phyloP scores from a whole-genome alignment of 768 basidiomycete genomes.

The Lactarius tabidus region DNA sequence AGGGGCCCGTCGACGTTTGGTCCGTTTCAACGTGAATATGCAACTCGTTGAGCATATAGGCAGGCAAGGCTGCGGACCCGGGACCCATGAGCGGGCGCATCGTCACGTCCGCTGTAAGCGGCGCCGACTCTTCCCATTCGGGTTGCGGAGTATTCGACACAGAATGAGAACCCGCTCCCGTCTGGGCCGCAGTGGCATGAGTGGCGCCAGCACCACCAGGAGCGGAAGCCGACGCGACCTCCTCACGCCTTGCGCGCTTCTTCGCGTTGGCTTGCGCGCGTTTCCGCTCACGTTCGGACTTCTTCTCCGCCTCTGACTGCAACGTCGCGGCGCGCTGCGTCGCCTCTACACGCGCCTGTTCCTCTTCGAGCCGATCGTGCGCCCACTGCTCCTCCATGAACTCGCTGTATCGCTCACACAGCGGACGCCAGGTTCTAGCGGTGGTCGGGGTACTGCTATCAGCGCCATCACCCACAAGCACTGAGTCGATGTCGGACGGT shows the following conservation, averaged over 20 bases:
- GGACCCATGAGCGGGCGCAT: slow-evolving; percentile 16
- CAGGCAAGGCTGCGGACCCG: slow-evolving; percentile 9
- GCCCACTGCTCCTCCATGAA: slow-evolving; percentile 80
- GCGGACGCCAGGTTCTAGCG: slow-evolving; percentile 64
- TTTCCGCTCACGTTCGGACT: slow-evolving; percentile 45
- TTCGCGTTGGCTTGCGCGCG: slow-evolving; percentile 50
- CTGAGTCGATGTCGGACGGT: slow-evolving; percentile 68
- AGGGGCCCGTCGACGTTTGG: slow-evolving; percentile 25
- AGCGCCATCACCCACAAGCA: slow-evolving; percentile 39
- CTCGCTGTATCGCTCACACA: slow-evolving; percentile 80
- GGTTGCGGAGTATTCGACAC: slow-evolving; percentile 18
- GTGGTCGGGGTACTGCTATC: background rate
- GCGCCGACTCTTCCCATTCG: slow-evolving; percentile 14
- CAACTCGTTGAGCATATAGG: slow-evolving; percentile 18
- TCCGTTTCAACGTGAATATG: slow-evolving; percentile 17
- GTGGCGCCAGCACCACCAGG: background rate
- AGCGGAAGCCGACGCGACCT: slow-evolving; percentile 12
- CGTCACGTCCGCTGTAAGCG: slow-evolving; percentile 13
- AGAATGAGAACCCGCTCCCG: background rate
- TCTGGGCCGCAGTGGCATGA: background rate
- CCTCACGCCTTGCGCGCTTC: slow-evolving; percentile 44
- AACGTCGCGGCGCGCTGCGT: slow-evolving; percentile 41
- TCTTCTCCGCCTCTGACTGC: slow-evolving; percentile 70
- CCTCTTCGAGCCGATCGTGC: slow-evolving; percentile 74
- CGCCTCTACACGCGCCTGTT: slow-evolving; percentile 49